These are phyloP conservation scores for Abelmoschus esculentus DNA, from an alignment of 345 rosid genomes.

Conservation along the genomic window DNA sequence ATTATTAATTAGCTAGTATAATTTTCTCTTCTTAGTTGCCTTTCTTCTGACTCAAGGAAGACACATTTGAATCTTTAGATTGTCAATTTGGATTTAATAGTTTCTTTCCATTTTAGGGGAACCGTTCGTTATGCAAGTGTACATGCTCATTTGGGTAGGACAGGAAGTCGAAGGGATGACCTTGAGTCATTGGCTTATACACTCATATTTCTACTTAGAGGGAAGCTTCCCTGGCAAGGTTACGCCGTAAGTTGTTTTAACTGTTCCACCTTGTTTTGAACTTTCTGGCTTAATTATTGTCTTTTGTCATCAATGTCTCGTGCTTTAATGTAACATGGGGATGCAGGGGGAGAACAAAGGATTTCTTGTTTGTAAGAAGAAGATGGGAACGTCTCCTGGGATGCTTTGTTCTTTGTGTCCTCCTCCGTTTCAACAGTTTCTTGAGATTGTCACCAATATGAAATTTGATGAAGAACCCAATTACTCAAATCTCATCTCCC, in stretches of 20 bases:
- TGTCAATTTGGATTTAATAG: not conserved
- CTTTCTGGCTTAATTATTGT: slow-evolving; percentile 2
- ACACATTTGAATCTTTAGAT: not conserved
- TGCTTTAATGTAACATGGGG: not conserved
- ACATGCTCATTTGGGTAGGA: slow-evolving; percentile 37
- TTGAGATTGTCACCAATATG: slow-evolving; percentile 51
- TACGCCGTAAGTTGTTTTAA: slow-evolving; percentile 28
- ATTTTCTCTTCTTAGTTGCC: not conserved
- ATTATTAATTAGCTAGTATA: not conserved
- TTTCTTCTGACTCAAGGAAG: not conserved
- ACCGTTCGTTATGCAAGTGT: slow-evolving; percentile 96
- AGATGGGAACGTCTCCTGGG: slow-evolving; percentile 56
- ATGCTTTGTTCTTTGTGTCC: slow-evolving; percentile 54
- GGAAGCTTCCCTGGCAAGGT: slow-evolving; percentile 77
- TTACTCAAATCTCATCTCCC: slow-evolving; percentile 51
- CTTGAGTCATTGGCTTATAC: not conserved
- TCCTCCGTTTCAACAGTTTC: slow-evolving; percentile 37
- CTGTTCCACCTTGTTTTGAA: not conserved
- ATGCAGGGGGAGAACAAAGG: slow-evolving; percentile 63
- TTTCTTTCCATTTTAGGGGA: not conserved
- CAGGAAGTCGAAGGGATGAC: not conserved
- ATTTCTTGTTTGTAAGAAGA: slow-evolving; percentile 63
- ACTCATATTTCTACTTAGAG: not conserved
- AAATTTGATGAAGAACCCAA: slow-evolving; percentile 60
- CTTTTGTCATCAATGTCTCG: not conserved